A percentile compares a stretch with the other conserved stretches of the same genome.
phyloP scores from a whole-genome alignment of 805 yeast species.

The Wickerhamiella bombiphila region DNA sequence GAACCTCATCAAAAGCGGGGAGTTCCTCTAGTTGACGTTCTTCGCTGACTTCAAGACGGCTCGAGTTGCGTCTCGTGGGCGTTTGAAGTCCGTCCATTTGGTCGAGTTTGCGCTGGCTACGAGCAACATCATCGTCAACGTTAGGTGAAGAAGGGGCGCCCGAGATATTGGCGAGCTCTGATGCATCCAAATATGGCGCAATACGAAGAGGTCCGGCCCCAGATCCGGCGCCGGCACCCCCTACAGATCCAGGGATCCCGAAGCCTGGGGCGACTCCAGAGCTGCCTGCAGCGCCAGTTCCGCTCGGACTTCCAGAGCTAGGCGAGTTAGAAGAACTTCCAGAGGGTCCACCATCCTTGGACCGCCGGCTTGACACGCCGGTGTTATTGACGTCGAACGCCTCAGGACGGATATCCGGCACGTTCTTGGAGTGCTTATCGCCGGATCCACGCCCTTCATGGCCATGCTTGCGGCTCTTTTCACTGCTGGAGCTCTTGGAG shows the following conservation, averaged over 20 bases:
- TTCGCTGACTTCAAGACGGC: conserved; percentile 71
- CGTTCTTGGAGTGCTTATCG: conserved; percentile 1
- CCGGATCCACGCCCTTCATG: not conserved
- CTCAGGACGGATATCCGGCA: conserved; percentile 18
- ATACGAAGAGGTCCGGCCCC: no score
- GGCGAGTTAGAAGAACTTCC: not conserved
- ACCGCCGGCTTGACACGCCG: conserved; percentile 18
- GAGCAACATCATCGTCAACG: conserved; percentile 5
- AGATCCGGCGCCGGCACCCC: no score
- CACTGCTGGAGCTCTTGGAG: conserved; percentile 18
- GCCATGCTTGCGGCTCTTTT: conserved; percentile 16
- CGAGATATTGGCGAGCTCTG: not conserved
- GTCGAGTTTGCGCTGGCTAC: conserved; percentile 31
- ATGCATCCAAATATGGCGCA: not conserved
- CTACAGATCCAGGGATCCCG: no score
- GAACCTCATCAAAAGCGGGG: conserved; percentile 79
- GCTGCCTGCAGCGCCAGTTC: not conserved
- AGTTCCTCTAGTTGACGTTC: conserved; percentile 54
- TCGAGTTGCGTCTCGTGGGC: conserved; percentile 85
- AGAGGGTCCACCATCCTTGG: not conserved
- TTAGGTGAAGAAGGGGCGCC: not conserved
- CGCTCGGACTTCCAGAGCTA: not conserved
- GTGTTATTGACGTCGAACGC: conserved; percentile 19
- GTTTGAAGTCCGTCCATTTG: conserved; percentile 65
- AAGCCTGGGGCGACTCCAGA: no score